Base-by-base conservation (phyloP, 2,329 filamentous ascomycete genomes). In the Ophiocordyceps sinensis region DNA sequence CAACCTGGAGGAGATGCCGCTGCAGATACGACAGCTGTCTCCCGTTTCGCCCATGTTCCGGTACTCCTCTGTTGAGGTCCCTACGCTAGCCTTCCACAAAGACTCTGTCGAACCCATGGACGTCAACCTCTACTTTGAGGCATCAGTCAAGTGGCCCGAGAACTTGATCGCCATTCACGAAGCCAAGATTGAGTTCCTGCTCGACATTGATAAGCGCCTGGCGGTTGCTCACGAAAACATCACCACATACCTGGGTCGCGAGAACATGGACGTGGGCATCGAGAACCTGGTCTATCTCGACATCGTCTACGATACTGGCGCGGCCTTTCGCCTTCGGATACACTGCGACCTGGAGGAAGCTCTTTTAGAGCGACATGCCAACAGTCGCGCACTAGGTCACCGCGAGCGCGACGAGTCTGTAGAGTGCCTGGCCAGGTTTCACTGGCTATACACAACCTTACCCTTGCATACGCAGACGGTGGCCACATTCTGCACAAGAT, bases 71-170 rank as follows among this genome's bases (percentile, higher is more conserved):
- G 59, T 83, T 9, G 49, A 59, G 5, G 51, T 56, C 13, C 61
- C 61, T 0, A 45, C 47, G 21, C 58, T 68, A 32, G 63, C 64
- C 21, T 65, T 68, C 13, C 61, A 64, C 39, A 67, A 65, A 17
- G 63, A 60, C 1, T 51, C 60, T 15, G 51, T 67, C 41, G 55
- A 59, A 23, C 81, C 85, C 0, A 81, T 88, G 49, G 80, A 93
- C 49, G 74, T 93, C 28, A 73, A 87, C 35, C 70, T 98, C 38
- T 88, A 89, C 54, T 96, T 98, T 51, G 91, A 98, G 63, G 85
- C 83, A 5, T 96, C 91, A 7, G 81, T 79, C 37, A 82, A 85
- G 50, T 98, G 91, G 91, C 91, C 91, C 0, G 88, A 96, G 55
- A 86, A 93, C 54, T 64, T 96, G 9, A 76, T 76, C 4, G 88